Conservation (phyloP, 345 rosid species). For the Diplotaxis tenuifolia region DNA sequence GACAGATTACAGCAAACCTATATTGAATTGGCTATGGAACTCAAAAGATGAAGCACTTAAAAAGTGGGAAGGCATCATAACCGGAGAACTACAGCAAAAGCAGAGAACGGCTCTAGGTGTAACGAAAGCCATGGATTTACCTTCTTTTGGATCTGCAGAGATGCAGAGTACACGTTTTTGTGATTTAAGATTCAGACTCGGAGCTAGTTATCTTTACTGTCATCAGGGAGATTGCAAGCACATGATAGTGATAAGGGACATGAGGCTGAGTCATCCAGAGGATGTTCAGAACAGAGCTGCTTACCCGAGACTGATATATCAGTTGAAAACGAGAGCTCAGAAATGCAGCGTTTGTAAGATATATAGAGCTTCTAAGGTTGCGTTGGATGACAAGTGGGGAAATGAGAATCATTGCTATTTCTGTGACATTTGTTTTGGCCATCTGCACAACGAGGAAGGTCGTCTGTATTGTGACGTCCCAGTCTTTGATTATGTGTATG, state of each 20-base stretch:
- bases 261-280: slow-evolving; percentile 77
- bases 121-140: slow-evolving; percentile 43
- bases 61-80: slow-evolving; percentile 67
- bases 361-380: slow-evolving; percentile 56
- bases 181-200: slow-evolving; percentile 71
- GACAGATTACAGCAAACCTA: slow-evolving; percentile 68
- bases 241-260: slow-evolving; percentile 70
- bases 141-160: slow-evolving; percentile 49
- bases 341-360: slow-evolving; percentile 75
- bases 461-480: slow-evolving; percentile 43
- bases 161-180: slow-evolving; percentile 67
- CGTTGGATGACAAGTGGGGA: slow-evolving; percentile 69
- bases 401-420: slow-evolving; percentile 69
- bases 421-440: slow-evolving; percentile 66
- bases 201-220: slow-evolving; percentile 81
- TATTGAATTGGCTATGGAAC: slow-evolving; percentile 70
- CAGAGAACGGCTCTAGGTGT: slow-evolving; percentile 52
- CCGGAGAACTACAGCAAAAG: slow-evolving; percentile 58
- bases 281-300: slow-evolving; percentile 60
- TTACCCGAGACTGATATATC: slow-evolving; percentile 62
- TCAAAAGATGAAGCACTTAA: slow-evolving; percentile 62
- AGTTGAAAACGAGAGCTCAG: slow-evolving; percentile 42
- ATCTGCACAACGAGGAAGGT: slow-evolving; percentile 50
- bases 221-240: slow-evolving; percentile 99
- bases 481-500: slow-evolving; percentile 56